A percentile compares a stretch with the other conserved stretches of the same genome.
phyloP scores from a whole-genome alignment of 768 basidiomycete genomes.

The Kwoniella sp. region DNA sequence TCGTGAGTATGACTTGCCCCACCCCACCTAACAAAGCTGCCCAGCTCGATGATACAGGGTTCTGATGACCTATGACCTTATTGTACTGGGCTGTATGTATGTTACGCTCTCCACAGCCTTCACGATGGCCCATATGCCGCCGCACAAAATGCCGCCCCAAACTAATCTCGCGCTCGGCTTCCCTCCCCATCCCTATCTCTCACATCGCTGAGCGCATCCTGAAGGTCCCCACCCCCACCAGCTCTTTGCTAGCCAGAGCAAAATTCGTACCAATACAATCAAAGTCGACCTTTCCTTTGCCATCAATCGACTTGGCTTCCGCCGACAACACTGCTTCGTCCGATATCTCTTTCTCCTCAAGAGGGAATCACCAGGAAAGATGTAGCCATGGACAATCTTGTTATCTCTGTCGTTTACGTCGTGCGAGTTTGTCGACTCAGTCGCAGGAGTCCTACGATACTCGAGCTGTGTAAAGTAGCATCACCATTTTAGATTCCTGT shows the following conservation, averaged over 20 bases:
- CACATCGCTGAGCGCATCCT: background rate
- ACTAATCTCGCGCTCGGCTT: background rate
- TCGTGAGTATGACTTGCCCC: conserved; percentile 36
- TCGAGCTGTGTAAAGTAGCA: background rate
- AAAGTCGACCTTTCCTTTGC: background rate
- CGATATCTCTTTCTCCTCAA: too few species aligned
- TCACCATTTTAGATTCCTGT: background rate
- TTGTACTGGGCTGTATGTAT: too few species aligned
- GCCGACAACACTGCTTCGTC: too few species aligned
- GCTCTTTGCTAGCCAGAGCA: background rate
- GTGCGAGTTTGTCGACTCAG: background rate
- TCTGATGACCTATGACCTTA: too few species aligned
- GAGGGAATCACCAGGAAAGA: too few species aligned
- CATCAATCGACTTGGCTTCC: too few species aligned
- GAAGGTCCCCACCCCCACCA: background rate
- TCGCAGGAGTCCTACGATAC: background rate
- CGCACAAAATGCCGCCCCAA: conserved; percentile 6
- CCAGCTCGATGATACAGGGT: too few species aligned
- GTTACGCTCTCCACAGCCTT: background rate
- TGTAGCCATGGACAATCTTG: background rate
- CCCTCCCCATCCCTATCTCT: background rate
- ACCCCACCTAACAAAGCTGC: too few species aligned
- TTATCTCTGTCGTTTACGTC: conserved; percentile 12
- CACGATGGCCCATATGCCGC: conserved; percentile 34
- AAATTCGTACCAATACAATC: background rate